These are phyloP conservation scores for Lathyrus tuberosus DNA, from an alignment of 306 rosid genomes.

Conservation along the genomic window DNA sequence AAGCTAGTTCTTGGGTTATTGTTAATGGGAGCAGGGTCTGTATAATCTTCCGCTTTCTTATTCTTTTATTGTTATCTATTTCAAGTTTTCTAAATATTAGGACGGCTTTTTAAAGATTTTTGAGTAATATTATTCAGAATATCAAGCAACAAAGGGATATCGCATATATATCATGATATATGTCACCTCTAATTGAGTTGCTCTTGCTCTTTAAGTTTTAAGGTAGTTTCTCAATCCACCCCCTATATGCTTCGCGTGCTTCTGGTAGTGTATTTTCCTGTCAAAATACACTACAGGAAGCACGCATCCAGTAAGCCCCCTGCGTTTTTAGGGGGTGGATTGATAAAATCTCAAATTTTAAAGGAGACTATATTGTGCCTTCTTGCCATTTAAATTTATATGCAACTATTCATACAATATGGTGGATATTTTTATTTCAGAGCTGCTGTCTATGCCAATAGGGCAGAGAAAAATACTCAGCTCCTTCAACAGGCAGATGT, in stretches of 20 bases:
- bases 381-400: conserved; percentile 25
- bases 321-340: too few species aligned
- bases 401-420: conserved; percentile 24
- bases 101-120: conserved; percentile 20
- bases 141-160: conserved; percentile 7
- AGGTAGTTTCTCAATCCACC: neutral
- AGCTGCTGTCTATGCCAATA: conserved; percentile 70
- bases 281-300: too few species aligned
- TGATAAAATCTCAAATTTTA: neutral
- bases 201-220: conserved; percentile 24
- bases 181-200: conserved; percentile 20
- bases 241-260: too few species aligned
- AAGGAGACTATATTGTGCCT: conserved; percentile 25
- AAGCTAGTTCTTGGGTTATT: conserved; percentile 73
- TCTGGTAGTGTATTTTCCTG: too few species aligned
- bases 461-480: conserved; percentile 67
- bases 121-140: conserved; percentile 26
- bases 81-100: conserved; percentile 31
- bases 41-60: conserved; percentile 39
- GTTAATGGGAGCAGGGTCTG: conserved; percentile 93
- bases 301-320: too few species aligned
- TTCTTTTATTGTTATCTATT: conserved; percentile 37
- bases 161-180: conserved; percentile 7
- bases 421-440: conserved; percentile 58
- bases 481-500: conserved; percentile 75